Base-by-base conservation (phyloP, 495 filamentous ascomycete species). In the Penicillium alfredii region DNA sequence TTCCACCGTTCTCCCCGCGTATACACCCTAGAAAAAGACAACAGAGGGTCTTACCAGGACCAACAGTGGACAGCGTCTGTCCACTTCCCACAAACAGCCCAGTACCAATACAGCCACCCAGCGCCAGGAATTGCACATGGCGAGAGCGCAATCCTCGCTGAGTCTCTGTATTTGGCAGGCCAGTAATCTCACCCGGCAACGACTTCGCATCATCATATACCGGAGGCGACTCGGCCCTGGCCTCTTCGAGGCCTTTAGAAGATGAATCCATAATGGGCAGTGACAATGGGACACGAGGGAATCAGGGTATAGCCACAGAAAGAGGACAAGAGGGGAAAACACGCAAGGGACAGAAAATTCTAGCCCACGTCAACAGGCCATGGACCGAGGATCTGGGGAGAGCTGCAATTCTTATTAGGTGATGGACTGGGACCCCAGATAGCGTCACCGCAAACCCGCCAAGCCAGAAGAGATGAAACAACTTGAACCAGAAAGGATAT, bases 61-160 rank as follows among this genome's bases (percentile, higher is more conserved):
- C 81, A 42, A 77, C 68, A 17, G 63, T 71, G 10, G 73, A 67
- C 35, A 87, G 71, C 8, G 78, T 74, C 27, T 60, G 61, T 18
- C 82, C 81, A 35, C 77, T 81, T 37, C 84, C 81, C 15, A 87
- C 62, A 64, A 88, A 88, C 24, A 88, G 65, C 30, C 81, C 83
- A 3, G 82, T 88, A 9, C 82, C 84, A 47, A 88, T 81, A 12
- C 81, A 82, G 32, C 82, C 82, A 47, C 83, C 82, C 4, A 83
- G 62, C 3, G 79, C 80, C 63, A 84, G 77, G 67, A 84, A 76
- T 48, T 72, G 72, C 10, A 82, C 48, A 53, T 84, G 80, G 10
- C 80, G 69, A 6, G 73, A 54, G 23, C 45, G 49, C 41, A 61
- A 31, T 4, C 58, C 55, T 38, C 58, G 52, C 4, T 61, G 39